Base-by-base conservation (phyloP, 1,139 yeast species). In the Candida sp. region DNA sequence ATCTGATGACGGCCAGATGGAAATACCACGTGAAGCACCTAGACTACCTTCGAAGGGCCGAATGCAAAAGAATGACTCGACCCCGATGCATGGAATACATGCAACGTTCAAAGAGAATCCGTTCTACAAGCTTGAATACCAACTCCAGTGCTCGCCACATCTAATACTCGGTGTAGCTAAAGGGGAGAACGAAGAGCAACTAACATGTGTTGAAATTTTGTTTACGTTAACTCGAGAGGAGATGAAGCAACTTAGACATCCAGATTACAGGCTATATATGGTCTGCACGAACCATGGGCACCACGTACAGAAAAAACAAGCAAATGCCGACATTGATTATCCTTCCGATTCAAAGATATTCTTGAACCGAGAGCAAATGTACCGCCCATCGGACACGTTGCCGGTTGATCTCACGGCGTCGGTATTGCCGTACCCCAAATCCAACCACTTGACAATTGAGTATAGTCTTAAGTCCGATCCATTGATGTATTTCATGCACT, bases 351-450 rank as follows among this genome's bases (percentile, higher is more conserved):
- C 83, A 43, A 88, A 84, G 58, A 67, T 87, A 4, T 73, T 71
- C 47, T 73, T 85, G 30, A 86, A 87, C 58, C 77, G 74, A 2
- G 53, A 56, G 1, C 69, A 68, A 39, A 60, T 85, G 6, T 26
- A 8, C 27, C 76, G 75, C 37, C 84, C 78, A 53, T 80, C 77
- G 56, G 79, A 81, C 27, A 76, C 87, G 1, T 77, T 80, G 51
- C 93, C 94, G 0, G 88, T 88, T 1, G 85, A 88, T 63, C 60
- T 87, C 42, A 84, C 90, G 0, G 68, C 38, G 12, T 12, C 38
- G 22, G 3, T 34, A 34, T 34, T 34, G 72, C 1, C 66, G 68
- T 49, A 40, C 83, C n/a, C 66, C 68, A 11, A 54, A 54, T 0
- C 48, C 2, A 86, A 85, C 59, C 58, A 63, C 3, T 58, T 86